Percentiles rank a stretch among this genome's conserved stretches.
phyloP scores from a whole-genome alignment of 1,284 basidiomycete genomes.

The Anthracocystis panici-leucophaei region DNA sequence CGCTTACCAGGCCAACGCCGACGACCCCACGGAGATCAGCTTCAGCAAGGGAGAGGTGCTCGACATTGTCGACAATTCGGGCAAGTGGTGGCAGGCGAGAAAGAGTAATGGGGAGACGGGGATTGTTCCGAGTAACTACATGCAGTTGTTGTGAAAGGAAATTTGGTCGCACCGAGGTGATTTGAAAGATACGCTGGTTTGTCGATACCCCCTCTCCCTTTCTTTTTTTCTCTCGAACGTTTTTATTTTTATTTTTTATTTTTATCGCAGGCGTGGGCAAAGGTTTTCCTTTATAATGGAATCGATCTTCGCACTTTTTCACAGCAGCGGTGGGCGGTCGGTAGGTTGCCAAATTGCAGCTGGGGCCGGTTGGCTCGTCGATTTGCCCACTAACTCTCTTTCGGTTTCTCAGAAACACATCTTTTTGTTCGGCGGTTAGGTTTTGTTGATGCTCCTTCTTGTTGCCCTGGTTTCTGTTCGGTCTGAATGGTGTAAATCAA shows the following conservation, averaged over 20 bases:
- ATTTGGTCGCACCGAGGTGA: neutral
- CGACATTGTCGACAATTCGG: slow-evolving; percentile 89
- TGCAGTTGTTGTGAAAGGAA: slow-evolving; percentile 55
- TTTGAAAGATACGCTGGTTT: neutral
- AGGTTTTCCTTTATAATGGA: too few relatives aligned
- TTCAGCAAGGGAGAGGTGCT: slow-evolving; percentile 93
- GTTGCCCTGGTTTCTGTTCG: too few relatives aligned
- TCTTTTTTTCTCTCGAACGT: slow-evolving; percentile 1
- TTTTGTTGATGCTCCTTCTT: too few relatives aligned
- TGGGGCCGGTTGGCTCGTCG: neutral
- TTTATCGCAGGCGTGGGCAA: neutral
- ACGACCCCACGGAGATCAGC: slow-evolving; percentile 96
- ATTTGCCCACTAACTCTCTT: neutral
- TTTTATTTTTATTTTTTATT: neutral
- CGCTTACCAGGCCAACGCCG: slow-evolving; percentile 87
- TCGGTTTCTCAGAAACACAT: too few relatives aligned
- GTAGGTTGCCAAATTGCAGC: too few relatives aligned
- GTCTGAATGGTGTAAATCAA: too few relatives aligned
- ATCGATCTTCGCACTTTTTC: neutral
- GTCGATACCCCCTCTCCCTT: slow-evolving; percentile 14
- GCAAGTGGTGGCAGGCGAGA: slow-evolving; percentile 83
- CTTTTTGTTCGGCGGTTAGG: too few relatives aligned
- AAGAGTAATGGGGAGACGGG: slow-evolving; percentile 84
- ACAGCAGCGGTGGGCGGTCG: neutral
- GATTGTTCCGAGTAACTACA: slow-evolving; percentile 73